Evolutionary conservation across 1,284 basidiomycete species (phyloP).

Genomic region (Ganoderma leucocontextum): DNA sequence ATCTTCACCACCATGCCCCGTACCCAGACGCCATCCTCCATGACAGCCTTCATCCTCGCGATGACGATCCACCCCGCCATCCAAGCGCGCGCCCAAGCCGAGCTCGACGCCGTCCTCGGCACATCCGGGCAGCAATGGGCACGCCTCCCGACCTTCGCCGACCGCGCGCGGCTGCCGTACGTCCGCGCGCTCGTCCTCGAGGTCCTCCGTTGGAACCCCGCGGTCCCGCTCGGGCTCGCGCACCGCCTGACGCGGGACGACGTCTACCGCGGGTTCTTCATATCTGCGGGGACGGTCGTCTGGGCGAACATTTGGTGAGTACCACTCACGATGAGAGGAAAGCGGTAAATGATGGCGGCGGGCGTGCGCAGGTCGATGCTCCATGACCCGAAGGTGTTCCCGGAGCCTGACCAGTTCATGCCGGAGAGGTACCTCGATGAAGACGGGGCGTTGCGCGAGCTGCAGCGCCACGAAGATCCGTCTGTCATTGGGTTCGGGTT

Average conservation of each 20-base stretch:
- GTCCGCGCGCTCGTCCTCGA: conserved; percentile 48
- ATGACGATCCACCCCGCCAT: conserved; percentile 47
- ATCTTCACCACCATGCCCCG: too few relatives aligned
- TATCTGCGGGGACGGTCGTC: conserved; percentile 42
- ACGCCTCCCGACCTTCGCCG: conserved; percentile 44
- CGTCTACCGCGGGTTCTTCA: conserved; percentile 36
- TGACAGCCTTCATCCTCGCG: conserved; percentile 46
- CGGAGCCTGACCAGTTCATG: conserved; percentile 36
- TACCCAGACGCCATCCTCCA: conserved; percentile 41
- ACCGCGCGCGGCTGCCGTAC: conserved; percentile 44
- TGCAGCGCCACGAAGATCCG: conserved; percentile 33
- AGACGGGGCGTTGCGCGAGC: conserved; percentile 26
- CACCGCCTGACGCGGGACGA: conserved; percentile 43
- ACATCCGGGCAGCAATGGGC: conserved; percentile 20
- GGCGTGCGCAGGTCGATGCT: conserved; percentile 45
- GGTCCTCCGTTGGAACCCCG: conserved; percentile 45
- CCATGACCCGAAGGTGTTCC: conserved; percentile 38
- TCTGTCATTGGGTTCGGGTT: conserved; percentile 36
- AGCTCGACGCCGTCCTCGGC: conserved; percentile 46
- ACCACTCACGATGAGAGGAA: too few relatives aligned
- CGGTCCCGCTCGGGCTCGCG: conserved; percentile 39
- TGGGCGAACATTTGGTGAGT: conserved; percentile 49
- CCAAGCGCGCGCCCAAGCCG: conserved; percentile 45
- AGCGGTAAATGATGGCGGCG: too few relatives aligned
- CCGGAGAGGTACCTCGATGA: conserved; percentile 37